Evolutionary conservation across 108 stramenopile species (phyloP).

Genomic region (Licmophora abbreviata): DNA sequence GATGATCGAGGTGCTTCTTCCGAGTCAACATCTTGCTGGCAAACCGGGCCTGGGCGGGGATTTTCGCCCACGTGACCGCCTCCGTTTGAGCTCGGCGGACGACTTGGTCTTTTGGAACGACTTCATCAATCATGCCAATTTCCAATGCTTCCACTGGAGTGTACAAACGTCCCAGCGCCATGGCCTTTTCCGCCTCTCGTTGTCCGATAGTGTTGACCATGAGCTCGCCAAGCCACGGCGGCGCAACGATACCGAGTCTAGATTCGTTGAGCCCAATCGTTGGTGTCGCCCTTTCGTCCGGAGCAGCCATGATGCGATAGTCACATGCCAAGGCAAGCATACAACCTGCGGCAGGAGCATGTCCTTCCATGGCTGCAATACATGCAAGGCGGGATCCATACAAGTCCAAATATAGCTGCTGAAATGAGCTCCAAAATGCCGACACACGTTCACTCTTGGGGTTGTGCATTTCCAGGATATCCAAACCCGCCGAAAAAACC

Average conservation of each 20-base stretch:
- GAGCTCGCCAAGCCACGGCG: constrained; percentile 37
- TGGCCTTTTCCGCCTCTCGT: constrained; percentile 62
- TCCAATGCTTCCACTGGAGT: constrained; percentile 45
- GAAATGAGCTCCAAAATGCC: constrained; percentile 71
- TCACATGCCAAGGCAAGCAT: constrained; percentile 82
- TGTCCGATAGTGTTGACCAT: constrained; percentile 58
- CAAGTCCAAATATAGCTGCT: constrained; percentile 76
- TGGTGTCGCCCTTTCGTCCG: constrained; percentile 8
- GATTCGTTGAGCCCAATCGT: constrained; percentile 83
- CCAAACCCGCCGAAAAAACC: constrained; percentile 83
- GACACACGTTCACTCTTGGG: constrained; percentile 49
- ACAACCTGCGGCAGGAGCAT: constrained; percentile 85
- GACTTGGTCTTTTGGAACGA: constrained; percentile 31
- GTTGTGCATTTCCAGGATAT: constrained; percentile 57
- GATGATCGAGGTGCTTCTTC: constrained; percentile 25
- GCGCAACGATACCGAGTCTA: constrained; percentile 69
- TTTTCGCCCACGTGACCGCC: constrained; percentile 32
- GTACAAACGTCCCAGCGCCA: constrained; percentile 62
- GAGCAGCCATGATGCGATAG: constrained; percentile 56
- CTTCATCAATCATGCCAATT: constrained; percentile 67
- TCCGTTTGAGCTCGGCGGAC: constrained; percentile 28
- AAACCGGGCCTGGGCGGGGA: constrained; percentile 47
- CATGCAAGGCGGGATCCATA: constrained; percentile 64
- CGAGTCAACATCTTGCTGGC: constrained; percentile 60
- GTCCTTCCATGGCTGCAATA: constrained; percentile 64